These are phyloP conservation scores for Eucommia ulmoides DNA, from an alignment of 257 asterid genomes.

Conservation along the genomic window DNA sequence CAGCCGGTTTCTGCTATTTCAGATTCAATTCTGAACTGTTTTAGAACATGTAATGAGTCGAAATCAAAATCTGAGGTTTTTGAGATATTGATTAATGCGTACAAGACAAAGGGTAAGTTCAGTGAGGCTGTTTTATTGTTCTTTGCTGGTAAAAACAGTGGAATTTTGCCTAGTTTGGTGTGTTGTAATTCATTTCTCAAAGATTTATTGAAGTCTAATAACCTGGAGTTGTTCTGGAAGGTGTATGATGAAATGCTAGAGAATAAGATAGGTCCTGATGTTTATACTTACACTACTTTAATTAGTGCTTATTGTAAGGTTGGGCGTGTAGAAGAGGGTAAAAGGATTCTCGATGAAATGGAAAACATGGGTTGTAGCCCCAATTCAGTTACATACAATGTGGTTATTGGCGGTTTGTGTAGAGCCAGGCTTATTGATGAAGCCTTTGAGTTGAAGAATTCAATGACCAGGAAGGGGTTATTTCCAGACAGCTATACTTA, in stretches of 20 bases:
- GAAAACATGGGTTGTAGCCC: conserved; percentile 46
- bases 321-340: conserved; percentile 51
- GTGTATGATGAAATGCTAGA: conserved; percentile 45
- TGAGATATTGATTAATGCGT: conserved; percentile 73
- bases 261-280: conserved; percentile 35
- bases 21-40: conserved; percentile 36
- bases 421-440: conserved; percentile 43
- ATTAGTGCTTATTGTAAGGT: conserved; percentile 62
- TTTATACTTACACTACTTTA: conserved; percentile 49
- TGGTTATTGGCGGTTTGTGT: conserved; percentile 56
- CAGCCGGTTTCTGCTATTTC: conserved; percentile 27
- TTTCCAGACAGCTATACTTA: conserved; percentile 62
- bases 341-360: conserved; percentile 49
- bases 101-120: conserved; percentile 55
- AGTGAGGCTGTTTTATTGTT: conserved; percentile 56
- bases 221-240: conserved; percentile 60
- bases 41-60: conserved; percentile 24
- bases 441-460: conserved; percentile 47
- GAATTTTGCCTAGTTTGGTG: conserved; percentile 46
- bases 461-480: conserved; percentile 53
- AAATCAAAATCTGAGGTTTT: conserved; percentile 38
- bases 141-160: conserved; percentile 30
- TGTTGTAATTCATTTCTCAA: conserved; percentile 79
- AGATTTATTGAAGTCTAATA: conserved; percentile 49
- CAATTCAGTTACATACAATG: conserved; percentile 52